These are phyloP conservation scores for Lactarius vividus DNA, from an alignment of 768 basidiomycete species.

Conservation along the genomic window DNA sequence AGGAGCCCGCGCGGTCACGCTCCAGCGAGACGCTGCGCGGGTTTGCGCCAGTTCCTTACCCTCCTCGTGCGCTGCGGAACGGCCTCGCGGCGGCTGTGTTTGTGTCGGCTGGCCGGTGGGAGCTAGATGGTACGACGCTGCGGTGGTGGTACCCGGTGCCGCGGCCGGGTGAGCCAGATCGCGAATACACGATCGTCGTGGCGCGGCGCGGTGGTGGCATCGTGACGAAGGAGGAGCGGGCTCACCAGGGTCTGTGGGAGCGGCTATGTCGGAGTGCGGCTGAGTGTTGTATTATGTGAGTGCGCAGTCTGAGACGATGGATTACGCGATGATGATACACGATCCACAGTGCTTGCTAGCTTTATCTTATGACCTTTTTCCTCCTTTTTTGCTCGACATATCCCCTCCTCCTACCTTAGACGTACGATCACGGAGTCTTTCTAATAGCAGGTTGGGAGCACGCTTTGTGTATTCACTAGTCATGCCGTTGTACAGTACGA, in stretches of 20 bases:
- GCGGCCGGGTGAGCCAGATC: slow-evolving; percentile 31
- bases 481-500: slow-evolving; percentile 7
- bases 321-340: neutral
- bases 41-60: slow-evolving; percentile 17
- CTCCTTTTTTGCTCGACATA: neutral
- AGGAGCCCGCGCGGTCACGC: slow-evolving; percentile 8
- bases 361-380: slow-evolving; percentile 1
- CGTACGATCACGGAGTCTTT: neutral
- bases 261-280: slow-evolving; percentile 15
- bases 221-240: slow-evolving; percentile 28
- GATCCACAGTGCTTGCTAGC: neutral
- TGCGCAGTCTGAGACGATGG: neutral
- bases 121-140: slow-evolving; percentile 48
- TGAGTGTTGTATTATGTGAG: slow-evolving; percentile 24
- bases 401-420: slow-evolving; percentile 7
- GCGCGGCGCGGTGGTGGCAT: slow-evolving; percentile 35
- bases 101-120: slow-evolving; percentile 47
- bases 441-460: slow-evolving; percentile 10
- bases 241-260: slow-evolving; percentile 23
- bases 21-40: slow-evolving; percentile 28
- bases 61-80: slow-evolving; percentile 34
- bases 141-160: slow-evolving; percentile 41
- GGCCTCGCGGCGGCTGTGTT: slow-evolving; percentile 54
- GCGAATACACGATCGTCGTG: slow-evolving; percentile 36
- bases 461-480: slow-evolving; percentile 15